Percentiles rank a stretch among this genome's conserved stretches.
Evolutionary conservation across 805 yeast species (phyloP).

Genomic region (Ogataea zsoltii): DNA sequence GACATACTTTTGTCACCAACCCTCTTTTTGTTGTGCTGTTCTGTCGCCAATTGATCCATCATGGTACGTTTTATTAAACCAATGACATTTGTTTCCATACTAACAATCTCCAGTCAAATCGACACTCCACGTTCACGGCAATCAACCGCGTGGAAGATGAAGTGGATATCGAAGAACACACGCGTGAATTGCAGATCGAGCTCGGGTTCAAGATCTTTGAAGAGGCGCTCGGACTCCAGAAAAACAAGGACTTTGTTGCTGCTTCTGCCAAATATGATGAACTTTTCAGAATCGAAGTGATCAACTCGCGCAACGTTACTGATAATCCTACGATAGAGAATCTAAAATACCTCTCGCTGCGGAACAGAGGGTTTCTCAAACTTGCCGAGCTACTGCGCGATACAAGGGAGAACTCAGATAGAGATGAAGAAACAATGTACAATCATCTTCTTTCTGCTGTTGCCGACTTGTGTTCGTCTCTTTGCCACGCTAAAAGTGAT

Average conservation of each 20-base stretch:
- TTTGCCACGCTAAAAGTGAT: constrained; percentile 70
- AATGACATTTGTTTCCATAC: background rate
- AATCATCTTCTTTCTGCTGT: constrained; percentile 35
- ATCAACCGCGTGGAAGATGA: constrained; percentile 78
- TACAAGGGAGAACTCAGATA: constrained; percentile 19
- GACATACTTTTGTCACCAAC: too few relatives aligned
- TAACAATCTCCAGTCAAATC: constrained; percentile 4
- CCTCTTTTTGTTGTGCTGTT: too few relatives aligned
- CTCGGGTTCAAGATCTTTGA: constrained; percentile 79
- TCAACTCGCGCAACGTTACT: constrained; percentile 43
- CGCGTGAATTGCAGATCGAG: constrained; percentile 88
- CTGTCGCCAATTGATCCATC: too few relatives aligned
- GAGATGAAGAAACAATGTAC: constrained; percentile 28
- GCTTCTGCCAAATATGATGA: constrained; percentile 60
- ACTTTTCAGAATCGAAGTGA: constrained; percentile 67
- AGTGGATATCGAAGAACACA: constrained; percentile 81
- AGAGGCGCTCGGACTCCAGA: constrained; percentile 64
- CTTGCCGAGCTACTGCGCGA: constrained; percentile 39
- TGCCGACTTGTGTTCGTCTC: constrained; percentile 65
- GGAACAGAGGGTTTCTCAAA: constrained; percentile 79
- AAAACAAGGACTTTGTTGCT: constrained; percentile 43
- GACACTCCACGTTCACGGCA: constrained; percentile 72
- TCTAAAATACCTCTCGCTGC: constrained; percentile 71
- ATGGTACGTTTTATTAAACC: too few relatives aligned
- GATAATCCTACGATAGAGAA: constrained; percentile 67